Conservation (phyloP, 148 eudicot genomes). For the Rhododendron henanense region DNA sequence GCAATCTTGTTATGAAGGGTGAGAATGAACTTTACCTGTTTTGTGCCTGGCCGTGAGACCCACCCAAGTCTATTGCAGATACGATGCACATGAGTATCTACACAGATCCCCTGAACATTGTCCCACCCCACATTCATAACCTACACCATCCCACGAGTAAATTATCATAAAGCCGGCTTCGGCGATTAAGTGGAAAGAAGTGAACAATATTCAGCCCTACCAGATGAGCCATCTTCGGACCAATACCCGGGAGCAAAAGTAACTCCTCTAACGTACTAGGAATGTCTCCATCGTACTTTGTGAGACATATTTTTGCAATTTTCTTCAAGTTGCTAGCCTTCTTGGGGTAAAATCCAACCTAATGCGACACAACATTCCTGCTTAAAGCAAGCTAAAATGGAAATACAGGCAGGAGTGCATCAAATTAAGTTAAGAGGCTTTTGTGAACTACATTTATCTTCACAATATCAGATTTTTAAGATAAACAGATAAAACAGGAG, state of each 20-base stretch:
- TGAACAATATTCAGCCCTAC: conserved; percentile 28
- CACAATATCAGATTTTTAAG: background rate
- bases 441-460: background rate
- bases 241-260: conserved; percentile 88
- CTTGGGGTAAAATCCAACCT: conserved; percentile 94
- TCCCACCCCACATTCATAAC: conserved; percentile 90
- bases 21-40: conserved; percentile 41
- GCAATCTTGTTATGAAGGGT: background rate
- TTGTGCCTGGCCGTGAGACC: conserved; percentile 72
- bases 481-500: background rate
- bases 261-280: conserved; percentile 73
- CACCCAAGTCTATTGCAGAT: conserved; percentile 93
- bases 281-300: conserved; percentile 79
- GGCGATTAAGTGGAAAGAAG: conserved; percentile 6
- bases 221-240: conserved; percentile 98
- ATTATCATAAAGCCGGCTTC: background rate
- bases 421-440: background rate
- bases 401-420: background rate
- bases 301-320: conserved; percentile 71
- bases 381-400: background rate
- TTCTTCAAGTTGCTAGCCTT: conserved; percentile 88
- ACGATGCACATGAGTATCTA: conserved; percentile 98
- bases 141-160: conserved; percentile 27
- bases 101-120: conserved; percentile 96
- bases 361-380: background rate